Conservation (phyloP, 441 rosid species). For the Macaranga tanarius region DNA sequence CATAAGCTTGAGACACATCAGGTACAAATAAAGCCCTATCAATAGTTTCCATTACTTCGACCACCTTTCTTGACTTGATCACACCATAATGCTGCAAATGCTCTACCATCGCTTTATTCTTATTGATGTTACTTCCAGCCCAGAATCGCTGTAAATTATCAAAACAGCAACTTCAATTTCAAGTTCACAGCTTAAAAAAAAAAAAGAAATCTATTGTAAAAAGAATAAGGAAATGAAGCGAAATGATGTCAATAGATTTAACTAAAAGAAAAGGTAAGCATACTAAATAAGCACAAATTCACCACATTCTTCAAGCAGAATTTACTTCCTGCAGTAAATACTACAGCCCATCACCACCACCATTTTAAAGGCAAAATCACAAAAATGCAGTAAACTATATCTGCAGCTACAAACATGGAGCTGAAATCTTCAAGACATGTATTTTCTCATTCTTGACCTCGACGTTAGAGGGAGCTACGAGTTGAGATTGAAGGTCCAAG, state of each 20-base stretch:
- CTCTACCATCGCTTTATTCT: slow-evolving; percentile 75
- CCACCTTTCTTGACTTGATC: slow-evolving; percentile 55
- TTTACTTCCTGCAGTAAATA: background rate
- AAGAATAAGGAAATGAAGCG: background rate
- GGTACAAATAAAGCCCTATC: slow-evolving; percentile 87
- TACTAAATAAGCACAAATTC: background rate
- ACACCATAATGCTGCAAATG: slow-evolving; percentile 56
- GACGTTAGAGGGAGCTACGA: slow-evolving; percentile 9
- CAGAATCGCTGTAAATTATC: slow-evolving; percentile 46
- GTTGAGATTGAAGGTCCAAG: slow-evolving; percentile 22
- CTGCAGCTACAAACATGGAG: slow-evolving; percentile 9
- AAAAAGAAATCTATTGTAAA: background rate
- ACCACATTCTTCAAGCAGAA: background rate
- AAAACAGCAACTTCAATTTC: slow-evolving; percentile 16
- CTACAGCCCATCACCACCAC: background rate
- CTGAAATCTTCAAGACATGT: slow-evolving; percentile 3
- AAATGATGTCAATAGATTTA: background rate
- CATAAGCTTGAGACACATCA: slow-evolving; percentile 60
- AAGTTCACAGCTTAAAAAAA: background rate
- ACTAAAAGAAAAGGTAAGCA: background rate
- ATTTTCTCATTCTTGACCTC: slow-evolving; percentile 14
- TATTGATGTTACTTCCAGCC: slow-evolving; percentile 52
- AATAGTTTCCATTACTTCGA: slow-evolving; percentile 81
- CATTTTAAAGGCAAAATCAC: slow-evolving; percentile 2
- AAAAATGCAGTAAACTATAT: slow-evolving; percentile 8